phyloP scores from a whole-genome alignment of 2,329 filamentous ascomycete species.

The Colletotrichum sp. region DNA sequence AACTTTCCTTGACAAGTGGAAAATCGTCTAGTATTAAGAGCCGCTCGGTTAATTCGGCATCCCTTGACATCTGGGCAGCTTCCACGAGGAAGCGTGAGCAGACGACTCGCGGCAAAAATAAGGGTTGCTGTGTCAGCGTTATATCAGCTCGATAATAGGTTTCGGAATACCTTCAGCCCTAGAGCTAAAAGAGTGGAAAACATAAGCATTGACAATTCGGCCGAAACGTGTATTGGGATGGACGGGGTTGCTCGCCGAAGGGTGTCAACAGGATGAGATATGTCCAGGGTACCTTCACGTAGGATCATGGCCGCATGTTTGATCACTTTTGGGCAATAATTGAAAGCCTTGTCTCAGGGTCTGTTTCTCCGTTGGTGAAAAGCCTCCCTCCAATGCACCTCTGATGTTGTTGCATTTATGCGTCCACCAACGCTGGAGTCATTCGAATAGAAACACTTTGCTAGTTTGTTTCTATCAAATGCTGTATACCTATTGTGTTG shows the following conservation, averaged over 20 bases:
- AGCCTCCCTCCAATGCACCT: not conserved
- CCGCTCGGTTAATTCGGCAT: not conserved
- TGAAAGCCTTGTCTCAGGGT: not conserved
- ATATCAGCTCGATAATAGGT: not conserved
- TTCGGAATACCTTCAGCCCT: not conserved
- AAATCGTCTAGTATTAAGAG: not conserved
- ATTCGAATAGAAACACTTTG: not conserved
- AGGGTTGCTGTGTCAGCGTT: not conserved
- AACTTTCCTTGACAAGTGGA: not conserved
- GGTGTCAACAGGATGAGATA: not conserved
- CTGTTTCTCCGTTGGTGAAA: not conserved
- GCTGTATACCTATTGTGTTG: not conserved
- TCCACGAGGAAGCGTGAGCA: not conserved
- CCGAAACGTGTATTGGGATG: not conserved
- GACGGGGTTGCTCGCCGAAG: not conserved
- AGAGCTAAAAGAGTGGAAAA: not conserved
- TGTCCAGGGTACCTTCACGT: not conserved
- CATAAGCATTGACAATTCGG: slow-evolving; percentile 33
- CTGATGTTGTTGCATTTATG: not conserved
- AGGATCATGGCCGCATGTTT: not conserved
- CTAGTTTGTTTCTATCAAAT: not conserved
- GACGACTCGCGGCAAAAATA: not conserved
- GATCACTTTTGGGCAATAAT: not conserved
- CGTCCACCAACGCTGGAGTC: not conserved
- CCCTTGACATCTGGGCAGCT: not conserved